These are phyloP conservation scores for Alnus rubra DNA, from an alignment of 306 rosid species.

Conservation along the genomic window DNA sequence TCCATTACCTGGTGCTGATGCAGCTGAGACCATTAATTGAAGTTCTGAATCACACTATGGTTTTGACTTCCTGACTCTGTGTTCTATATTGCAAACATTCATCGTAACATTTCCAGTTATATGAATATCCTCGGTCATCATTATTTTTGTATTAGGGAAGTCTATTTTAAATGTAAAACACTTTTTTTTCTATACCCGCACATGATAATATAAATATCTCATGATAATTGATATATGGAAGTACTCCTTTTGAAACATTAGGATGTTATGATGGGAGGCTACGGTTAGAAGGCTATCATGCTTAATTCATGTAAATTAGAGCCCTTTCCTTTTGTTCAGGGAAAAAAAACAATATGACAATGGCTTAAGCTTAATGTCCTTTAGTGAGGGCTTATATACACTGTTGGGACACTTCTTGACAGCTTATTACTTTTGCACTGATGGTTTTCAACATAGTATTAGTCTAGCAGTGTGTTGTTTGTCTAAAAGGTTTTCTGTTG, in stretches of 20 bases:
- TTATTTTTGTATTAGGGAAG: background rate
- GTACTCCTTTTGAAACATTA: background rate
- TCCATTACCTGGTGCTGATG: constrained; percentile 3
- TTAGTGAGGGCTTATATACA: too few relatives aligned
- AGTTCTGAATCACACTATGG: background rate
- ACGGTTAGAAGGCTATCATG: background rate
- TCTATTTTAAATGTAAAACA: background rate
- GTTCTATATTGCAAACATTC: background rate
- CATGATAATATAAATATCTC: background rate
- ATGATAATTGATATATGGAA: background rate
- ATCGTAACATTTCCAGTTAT: background rate
- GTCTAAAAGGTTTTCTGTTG: too few relatives aligned
- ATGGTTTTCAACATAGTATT: too few relatives aligned
- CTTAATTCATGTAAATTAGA: background rate
- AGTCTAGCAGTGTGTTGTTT: too few relatives aligned
- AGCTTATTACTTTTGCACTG: too few relatives aligned
- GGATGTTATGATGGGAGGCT: background rate
- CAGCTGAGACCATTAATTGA: background rate
- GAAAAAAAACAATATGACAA: too few relatives aligned
- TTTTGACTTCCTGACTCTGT: background rate
- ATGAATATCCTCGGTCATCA: background rate
- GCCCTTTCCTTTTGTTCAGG: too few relatives aligned
- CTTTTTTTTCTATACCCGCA: background rate
- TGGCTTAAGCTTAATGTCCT: too few relatives aligned
- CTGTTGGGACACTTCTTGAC: too few relatives aligned